Evolutionary conservation across 495 filamentous ascomycete genomes (phyloP).

Genomic region (Neurospora tetrasperma): DNA sequence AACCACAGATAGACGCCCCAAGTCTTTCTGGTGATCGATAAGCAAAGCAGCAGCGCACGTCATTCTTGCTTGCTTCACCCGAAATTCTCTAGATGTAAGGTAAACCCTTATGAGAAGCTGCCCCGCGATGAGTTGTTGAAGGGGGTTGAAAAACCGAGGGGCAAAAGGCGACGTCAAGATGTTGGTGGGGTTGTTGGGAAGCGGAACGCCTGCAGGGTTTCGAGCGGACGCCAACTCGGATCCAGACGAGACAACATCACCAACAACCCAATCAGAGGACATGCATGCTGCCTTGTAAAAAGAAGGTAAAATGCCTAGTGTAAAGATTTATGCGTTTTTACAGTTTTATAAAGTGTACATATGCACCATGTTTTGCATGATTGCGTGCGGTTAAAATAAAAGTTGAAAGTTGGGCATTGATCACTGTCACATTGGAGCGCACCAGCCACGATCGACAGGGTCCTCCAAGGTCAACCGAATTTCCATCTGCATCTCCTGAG

Average conservation of each 20-base stretch:
- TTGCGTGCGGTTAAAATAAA: not conserved
- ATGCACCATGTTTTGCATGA: not conserved
- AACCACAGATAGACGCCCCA: not conserved
- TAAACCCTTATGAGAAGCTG: not conserved
- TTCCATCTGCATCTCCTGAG: slow-evolving; percentile 12
- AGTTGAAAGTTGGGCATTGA: not conserved
- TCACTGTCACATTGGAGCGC: not conserved
- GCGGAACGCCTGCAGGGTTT: not conserved
- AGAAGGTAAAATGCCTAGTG: not conserved
- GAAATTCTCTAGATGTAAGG: not conserved
- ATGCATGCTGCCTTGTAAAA: not conserved
- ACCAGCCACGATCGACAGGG: slow-evolving; percentile 12
- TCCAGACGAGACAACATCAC: not conserved
- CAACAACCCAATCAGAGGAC: not conserved
- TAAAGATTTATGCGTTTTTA: not conserved
- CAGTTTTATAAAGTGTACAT: not conserved
- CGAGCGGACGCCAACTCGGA: not conserved
- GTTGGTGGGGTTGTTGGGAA: not conserved
- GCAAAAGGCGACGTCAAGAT: not conserved
- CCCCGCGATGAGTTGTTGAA: not conserved
- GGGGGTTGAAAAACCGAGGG: not conserved
- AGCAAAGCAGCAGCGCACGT: not conserved
- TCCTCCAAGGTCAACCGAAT: slow-evolving; percentile 1
- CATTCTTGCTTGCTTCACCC: not conserved
- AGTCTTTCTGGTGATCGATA: not conserved